Percentiles rank a stretch among this genome's conserved stretches.
Evolutionary conservation across 805 yeast species (phyloP).

Genomic region (Saturnispora mendoncae): DNA sequence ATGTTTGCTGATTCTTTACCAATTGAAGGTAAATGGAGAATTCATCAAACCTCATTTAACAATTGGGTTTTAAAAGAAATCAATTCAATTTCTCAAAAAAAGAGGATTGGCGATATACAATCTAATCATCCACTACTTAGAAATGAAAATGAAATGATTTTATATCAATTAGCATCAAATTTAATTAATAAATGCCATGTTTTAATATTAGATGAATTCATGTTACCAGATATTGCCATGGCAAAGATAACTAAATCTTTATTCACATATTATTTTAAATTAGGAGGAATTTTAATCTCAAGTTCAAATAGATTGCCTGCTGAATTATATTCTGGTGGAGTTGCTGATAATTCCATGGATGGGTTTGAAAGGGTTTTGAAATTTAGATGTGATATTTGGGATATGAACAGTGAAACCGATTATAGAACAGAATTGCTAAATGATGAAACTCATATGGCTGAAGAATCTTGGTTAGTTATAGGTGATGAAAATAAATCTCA

Average conservation of each 20-base stretch:
- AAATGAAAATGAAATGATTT: constrained; percentile 52
- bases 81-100: constrained; percentile 42
- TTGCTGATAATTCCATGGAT: constrained; percentile 49
- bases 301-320: constrained; percentile 68
- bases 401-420: constrained; percentile 52
- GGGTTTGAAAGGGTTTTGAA: constrained; percentile 49
- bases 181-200: constrained; percentile 51
- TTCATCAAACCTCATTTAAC: constrained; percentile 67
- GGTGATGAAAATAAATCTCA: constrained; percentile 25
- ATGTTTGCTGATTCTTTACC: constrained; percentile 62
- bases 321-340: constrained; percentile 58
- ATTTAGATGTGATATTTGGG: constrained; percentile 49
- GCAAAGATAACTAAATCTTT: constrained; percentile 59
- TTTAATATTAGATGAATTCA: constrained; percentile 61
- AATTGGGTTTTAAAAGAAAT: constrained; percentile 59
- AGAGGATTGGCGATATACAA: constrained; percentile 26
- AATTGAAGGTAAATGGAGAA: constrained; percentile 51
- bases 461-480: constrained; percentile 29
- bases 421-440: constrained; percentile 37
- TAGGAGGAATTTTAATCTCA: constrained; percentile 70
- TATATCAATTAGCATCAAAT: constrained; percentile 59
- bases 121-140: constrained; percentile 27
- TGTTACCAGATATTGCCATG: constrained; percentile 68
- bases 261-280: constrained; percentile 59
- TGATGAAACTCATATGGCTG: constrained; percentile 14